These are phyloP conservation scores for Cercospora sojina DNA, from an alignment of 2,329 filamentous ascomycete species.

Conservation along the genomic window DNA sequence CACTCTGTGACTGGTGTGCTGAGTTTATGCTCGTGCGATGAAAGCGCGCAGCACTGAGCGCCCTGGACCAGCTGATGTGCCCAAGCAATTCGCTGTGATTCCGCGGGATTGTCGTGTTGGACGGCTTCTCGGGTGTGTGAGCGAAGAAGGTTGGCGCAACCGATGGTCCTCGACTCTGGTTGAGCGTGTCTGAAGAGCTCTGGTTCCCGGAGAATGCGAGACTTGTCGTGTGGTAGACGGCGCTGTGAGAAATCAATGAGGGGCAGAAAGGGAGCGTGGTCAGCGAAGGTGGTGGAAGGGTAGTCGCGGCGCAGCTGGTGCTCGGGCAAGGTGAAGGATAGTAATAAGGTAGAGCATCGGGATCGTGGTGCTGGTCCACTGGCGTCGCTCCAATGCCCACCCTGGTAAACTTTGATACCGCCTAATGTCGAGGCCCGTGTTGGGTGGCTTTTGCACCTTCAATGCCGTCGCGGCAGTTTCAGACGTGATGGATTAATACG, in stretches of 20 bases:
- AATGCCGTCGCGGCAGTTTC: not conserved
- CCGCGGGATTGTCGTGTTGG: not conserved
- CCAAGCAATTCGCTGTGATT: not conserved
- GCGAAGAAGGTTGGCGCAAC: not conserved
- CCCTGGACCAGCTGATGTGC: not conserved
- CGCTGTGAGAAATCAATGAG: not conserved
- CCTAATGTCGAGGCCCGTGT: constrained; percentile 11
- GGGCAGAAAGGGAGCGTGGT: not conserved
- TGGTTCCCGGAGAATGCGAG: not conserved
- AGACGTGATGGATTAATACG: not conserved
- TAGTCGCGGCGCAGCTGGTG: not conserved
- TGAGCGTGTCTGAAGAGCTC: not conserved
- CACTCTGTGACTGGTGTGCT: not conserved
- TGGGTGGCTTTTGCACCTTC: not conserved
- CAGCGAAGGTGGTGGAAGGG: not conserved
- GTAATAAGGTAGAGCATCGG: constrained; percentile 10
- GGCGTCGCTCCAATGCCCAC: constrained; percentile 17
- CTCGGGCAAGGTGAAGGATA: constrained; percentile 1
- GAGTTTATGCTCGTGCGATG: not conserved
- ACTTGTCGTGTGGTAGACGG: not conserved
- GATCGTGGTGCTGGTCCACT: constrained; percentile 6
- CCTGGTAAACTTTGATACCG: constrained; percentile 19
- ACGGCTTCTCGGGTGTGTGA: not conserved
- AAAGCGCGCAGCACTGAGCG: not conserved
- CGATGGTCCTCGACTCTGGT: not conserved